Percentiles rank a stretch among this genome's conserved stretches.
Evolutionary conservation across 768 basidiomycete species (phyloP).

Genomic region (Stropharia rugosoannulata): DNA sequence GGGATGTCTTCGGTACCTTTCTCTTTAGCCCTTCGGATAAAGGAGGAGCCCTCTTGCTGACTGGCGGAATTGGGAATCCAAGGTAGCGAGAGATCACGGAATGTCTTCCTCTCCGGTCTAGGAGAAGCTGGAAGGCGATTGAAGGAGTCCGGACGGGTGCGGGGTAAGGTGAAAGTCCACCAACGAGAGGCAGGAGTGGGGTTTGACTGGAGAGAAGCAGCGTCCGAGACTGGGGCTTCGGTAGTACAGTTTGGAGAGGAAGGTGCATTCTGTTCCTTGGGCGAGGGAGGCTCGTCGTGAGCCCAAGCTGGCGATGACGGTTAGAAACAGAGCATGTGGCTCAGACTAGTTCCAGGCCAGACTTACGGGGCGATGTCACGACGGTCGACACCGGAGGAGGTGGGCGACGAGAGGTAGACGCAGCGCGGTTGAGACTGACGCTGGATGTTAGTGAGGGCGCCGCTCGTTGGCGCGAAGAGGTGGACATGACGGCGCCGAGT

Average conservation of each 20-base stretch:
- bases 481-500: conserved; percentile 24
- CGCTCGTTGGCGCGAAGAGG: conserved; percentile 30
- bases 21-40: conserved; percentile 34
- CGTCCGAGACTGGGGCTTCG: conserved; percentile 49
- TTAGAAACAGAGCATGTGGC: conserved; percentile 6
- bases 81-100: conserved; percentile 47
- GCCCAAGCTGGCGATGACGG: conserved; percentile 65
- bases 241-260: conserved; percentile 23
- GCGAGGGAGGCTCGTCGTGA: conserved; percentile 78
- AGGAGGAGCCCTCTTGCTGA: conserved; percentile 33
- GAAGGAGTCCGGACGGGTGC: conserved; percentile 28
- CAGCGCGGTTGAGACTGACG: conserved; percentile 29
- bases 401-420: conserved; percentile 24
- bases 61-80: conserved; percentile 47
- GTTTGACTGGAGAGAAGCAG: conserved; percentile 52
- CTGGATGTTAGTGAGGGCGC: conserved; percentile 32
- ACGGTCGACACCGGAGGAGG: conserved; percentile 53
- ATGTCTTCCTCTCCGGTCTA: conserved; percentile 33
- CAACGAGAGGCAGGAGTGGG: conserved; percentile 53
- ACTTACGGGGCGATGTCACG: conserved; percentile 71
- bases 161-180: conserved; percentile 73
- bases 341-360: background rate
- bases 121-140: conserved; percentile 18
- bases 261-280: conserved; percentile 38
- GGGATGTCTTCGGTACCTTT: conserved; percentile 13